Evolutionary conservation across 768 basidiomycete genomes (phyloP).

Genomic region (Lanmaoa pseudosensibilis): DNA sequence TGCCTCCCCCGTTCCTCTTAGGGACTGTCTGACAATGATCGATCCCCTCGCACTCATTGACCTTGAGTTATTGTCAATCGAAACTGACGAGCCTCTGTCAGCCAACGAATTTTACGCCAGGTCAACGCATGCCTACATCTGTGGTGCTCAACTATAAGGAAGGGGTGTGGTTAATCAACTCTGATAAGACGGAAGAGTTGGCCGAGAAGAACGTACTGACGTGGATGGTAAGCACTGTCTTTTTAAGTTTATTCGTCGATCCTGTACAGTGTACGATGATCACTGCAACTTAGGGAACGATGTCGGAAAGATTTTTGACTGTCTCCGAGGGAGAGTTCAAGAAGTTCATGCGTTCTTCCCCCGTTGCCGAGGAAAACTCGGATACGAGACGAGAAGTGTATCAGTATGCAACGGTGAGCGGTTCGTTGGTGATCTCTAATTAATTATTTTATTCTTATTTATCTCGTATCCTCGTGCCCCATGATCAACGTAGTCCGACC

Average conservation of each 20-base stretch:
- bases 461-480: background rate
- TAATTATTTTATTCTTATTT: background rate
- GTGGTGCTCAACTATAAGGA: conserved; percentile 65
- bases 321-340: conserved; percentile 61
- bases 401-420: conserved; percentile 75
- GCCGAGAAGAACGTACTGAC: conserved; percentile 69
- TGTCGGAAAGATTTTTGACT: conserved; percentile 89
- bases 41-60: background rate
- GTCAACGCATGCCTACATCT: conserved; percentile 74
- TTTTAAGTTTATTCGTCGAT: background rate
- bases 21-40: background rate
- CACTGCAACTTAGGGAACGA: conserved; percentile 60
- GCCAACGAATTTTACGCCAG: conserved; percentile 68
- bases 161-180: conserved; percentile 69
- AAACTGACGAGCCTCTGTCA: conserved; percentile 28
- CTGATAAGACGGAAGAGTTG: conserved; percentile 41
- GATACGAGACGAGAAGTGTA: conserved; percentile 67
- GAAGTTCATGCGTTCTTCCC: conserved; percentile 44
- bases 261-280: background rate
- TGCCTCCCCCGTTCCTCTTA: background rate
- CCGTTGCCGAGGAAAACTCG: conserved; percentile 27
- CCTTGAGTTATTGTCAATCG: background rate
- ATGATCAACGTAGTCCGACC: conserved; percentile 32
- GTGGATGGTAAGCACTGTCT: conserved; percentile 57
- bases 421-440: background rate